Base-by-base conservation (phyloP, 2,329 filamentous ascomycete species). In the Fusarium verticillioides region DNA sequence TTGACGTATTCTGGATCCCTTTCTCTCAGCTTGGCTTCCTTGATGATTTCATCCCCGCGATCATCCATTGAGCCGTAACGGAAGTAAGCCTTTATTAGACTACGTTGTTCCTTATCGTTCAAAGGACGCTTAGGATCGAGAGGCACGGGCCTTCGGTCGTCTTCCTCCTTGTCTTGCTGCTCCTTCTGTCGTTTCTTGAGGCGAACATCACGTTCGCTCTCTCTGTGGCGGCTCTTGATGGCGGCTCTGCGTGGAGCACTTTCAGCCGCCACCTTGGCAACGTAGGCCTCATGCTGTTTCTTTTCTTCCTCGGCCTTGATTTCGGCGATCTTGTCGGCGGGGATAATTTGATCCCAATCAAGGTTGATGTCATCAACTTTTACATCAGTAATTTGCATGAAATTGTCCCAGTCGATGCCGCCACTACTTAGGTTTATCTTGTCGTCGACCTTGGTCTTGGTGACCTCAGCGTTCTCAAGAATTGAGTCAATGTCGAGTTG, bases 291-390 rank as follows among this genome's bases (percentile, higher is more conserved):
- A 63, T 97, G 91, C 63, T 93, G 90, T 78, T 93, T 93, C 81
- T 92, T 91, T 75, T 97, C 93, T 78, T 98, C 96, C 57, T 97
- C 94, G 0, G 91, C 92, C 81, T 97, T 97, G 83, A 98, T 93
- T 68, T 91, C 92, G 21, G 95, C 95, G 23, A 99, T 88, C 78
- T 97, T 92, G 12, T 97, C 95, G 67, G 95, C 95, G 1, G 96
- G 97, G 76, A 99, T 98, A 77, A 99, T 99, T 75, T 98, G 93
- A 78, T 99, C 96, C 96, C 96, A 99, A 75, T 97, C 95, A 32
- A 98, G 91, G 73, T 86, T 84, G 54, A 90, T 85, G 57, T 91
- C 88, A 66, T 98, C 94, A 30, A 98, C 93, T 83, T 98, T 98
- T 82, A 98, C 96, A 82, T 99, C 96, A 2, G 96, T 98, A 79